Conservation (phyloP, 2,329 filamentous ascomycete species). For the Diplodia seriata region DNA sequence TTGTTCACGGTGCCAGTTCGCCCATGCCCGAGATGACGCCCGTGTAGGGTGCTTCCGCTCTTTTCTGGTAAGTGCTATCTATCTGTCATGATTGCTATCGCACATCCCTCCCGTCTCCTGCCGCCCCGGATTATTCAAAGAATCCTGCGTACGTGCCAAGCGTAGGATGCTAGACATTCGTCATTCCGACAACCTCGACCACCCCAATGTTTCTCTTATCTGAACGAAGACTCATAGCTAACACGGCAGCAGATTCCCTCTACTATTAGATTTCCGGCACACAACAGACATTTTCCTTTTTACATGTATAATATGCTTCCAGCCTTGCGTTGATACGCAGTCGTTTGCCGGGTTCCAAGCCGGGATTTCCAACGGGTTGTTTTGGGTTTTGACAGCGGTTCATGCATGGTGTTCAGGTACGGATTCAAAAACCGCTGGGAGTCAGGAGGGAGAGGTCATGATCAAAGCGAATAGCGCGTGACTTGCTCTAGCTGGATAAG, state of each 20-base stretch:
- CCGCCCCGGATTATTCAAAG: not conserved
- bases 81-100: not conserved
- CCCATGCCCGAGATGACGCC: conserved; percentile 30
- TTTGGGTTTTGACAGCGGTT: conserved; percentile 19
- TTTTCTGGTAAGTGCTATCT: conserved; percentile 14
- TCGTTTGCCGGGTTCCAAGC: not conserved
- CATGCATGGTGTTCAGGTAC: conserved; percentile 30
- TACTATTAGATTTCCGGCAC: conserved; percentile 6
- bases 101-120: not conserved
- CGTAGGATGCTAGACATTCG: not conserved
- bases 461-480: conserved; percentile 26
- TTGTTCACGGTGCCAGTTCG: conserved; percentile 22
- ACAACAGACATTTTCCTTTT: not conserved
- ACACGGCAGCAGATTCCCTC: not conserved
- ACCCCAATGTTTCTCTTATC: not conserved
- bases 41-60: conserved; percentile 6
- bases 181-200: not conserved
- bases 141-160: not conserved
- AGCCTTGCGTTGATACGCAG: conserved; percentile 11
- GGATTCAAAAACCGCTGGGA: conserved; percentile 26
- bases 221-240: not conserved
- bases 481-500: conserved; percentile 30
- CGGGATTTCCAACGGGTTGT: conserved; percentile 10
- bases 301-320: conserved; percentile 31
- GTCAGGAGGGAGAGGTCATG: conserved; percentile 28